phyloP scores from a whole-genome alignment of 805 yeast species.

The Lachancea thermotolerans region DNA sequence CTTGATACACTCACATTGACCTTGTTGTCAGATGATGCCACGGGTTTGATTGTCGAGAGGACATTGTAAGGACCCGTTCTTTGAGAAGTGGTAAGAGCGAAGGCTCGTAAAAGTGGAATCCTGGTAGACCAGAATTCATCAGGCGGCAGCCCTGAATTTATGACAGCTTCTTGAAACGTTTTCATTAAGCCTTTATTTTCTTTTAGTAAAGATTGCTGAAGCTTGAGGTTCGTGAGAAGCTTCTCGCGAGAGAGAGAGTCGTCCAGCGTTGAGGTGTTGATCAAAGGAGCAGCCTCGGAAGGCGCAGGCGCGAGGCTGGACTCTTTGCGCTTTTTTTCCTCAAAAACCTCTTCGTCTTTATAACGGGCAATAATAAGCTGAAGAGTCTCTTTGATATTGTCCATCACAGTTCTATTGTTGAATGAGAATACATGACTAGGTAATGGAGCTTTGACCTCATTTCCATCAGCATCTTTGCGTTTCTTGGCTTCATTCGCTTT shows the following conservation, averaged over 20 bases:
- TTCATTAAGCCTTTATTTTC: constrained; percentile 64
- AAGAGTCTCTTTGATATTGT: constrained; percentile 56
- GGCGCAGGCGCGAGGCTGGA: constrained; percentile 10
- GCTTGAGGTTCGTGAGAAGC: constrained; percentile 59
- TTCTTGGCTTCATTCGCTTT: constrained; percentile 32
- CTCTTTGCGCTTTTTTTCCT: constrained; percentile 29
- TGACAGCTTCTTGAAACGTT: constrained; percentile 83
- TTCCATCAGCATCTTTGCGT: constrained; percentile 26
- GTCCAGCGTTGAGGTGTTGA: constrained; percentile 35
- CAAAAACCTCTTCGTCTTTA: constrained; percentile 44
- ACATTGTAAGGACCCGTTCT: constrained; percentile 92
- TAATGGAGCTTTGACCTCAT: constrained; percentile 21
- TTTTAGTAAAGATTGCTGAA: constrained; percentile 72
- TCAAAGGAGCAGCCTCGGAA: constrained; percentile 25
- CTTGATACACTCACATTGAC: constrained; percentile 89
- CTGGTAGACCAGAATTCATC: constrained; percentile 84
- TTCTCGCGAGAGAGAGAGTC: constrained; percentile 49
- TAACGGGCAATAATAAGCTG: constrained; percentile 65
- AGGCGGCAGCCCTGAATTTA: constrained; percentile 66
- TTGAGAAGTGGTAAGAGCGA: constrained; percentile 77
- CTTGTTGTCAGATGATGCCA: constrained; percentile 86
- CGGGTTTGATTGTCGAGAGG: constrained; percentile 86
- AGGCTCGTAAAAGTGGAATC: constrained; percentile 71
- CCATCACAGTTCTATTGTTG: constrained; percentile 69
- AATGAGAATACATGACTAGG: constrained; percentile 48